Conservation (phyloP, 495 filamentous ascomycete species). For the Penicillium subrubescens region DNA sequence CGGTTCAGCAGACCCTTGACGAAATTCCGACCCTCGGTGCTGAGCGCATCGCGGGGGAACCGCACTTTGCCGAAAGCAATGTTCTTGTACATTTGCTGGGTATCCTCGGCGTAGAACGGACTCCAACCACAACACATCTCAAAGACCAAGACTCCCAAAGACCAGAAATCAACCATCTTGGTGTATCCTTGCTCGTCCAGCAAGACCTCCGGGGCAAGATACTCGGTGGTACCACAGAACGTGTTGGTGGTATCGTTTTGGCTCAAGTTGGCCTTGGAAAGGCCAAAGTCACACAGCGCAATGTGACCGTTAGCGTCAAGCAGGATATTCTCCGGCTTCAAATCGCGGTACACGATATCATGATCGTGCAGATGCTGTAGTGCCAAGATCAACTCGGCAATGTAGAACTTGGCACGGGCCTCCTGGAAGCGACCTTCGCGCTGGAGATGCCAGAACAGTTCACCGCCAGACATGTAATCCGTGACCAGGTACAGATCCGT, state of each 20-base stretch:
- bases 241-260: slow-evolving; percentile 98
- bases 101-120: slow-evolving; percentile 98
- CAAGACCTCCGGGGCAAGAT: slow-evolving; percentile 92
- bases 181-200: slow-evolving; percentile 97
- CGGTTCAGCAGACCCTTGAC: slow-evolving; percentile 97
- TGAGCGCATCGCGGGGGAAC: slow-evolving; percentile 92
- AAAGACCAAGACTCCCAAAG: slow-evolving; percentile 93
- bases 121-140: slow-evolving; percentile 99
- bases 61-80: slow-evolving; percentile 98
- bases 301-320: slow-evolving; percentile 85
- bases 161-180: slow-evolving; percentile 99
- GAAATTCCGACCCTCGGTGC: slow-evolving; percentile 92
- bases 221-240: slow-evolving; percentile 98
- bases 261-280: slow-evolving; percentile 95
- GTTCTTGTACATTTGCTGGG: slow-evolving; percentile 99
- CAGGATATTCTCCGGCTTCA: slow-evolving; percentile 85
- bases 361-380: slow-evolving; percentile 94
- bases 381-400: slow-evolving; percentile 94
- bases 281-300: slow-evolving; percentile 83
- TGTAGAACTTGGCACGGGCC: slow-evolving; percentile 96
- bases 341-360: slow-evolving; percentile 95
- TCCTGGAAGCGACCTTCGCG: slow-evolving; percentile 97
- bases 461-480: slow-evolving; percentile 99
- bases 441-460: slow-evolving; percentile 98
- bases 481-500: slow-evolving; percentile 97